Base-by-base conservation (phyloP, 1,284 basidiomycete species). In the Salmacisia buchloeana region DNA sequence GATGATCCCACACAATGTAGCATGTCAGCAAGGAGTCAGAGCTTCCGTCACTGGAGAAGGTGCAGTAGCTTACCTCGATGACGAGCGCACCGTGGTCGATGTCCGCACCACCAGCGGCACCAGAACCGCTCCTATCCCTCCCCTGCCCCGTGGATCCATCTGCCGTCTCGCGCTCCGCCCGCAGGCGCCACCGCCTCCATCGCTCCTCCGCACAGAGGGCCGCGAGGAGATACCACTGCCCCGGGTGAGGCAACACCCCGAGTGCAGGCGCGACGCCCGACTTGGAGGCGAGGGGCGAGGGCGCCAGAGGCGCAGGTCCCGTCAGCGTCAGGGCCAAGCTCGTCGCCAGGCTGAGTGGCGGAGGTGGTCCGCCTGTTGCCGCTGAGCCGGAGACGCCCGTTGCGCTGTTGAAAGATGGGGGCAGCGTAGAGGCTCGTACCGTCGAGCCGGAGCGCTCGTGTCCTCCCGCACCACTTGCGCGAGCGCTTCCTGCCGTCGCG, bases 171-270 rank as follows among this genome's bases (percentile, higher is more conserved):
- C 82, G 83, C 13, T 86, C 85, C 2, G 87, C 66, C 13, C 85
- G 84, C 18, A 82, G 82, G 60, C 88, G 73, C 77, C 88, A 94
- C 23, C 87, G 83, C 66, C 85, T 83, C 58, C 87, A 82, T 34
- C 93, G 83, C 68, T 86, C 83, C 69, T 92, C 87, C 0, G 91
- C 90, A 74, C 90, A 92, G 54, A 85, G 84, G 0, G 90, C 93
- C 0, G 91, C 90, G 80, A 89, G 86, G 76, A 91, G 91, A 78
- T 91, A 94, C 75, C 94, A 94, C 80, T 88, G 91, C 0, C 91
- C 92, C 0, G 92, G 89, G 75, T 93, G 90, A 70, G 93, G 90
- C 38, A 96, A 80, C 0, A 88, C 86, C 69, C 81, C 78, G 5
- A 80, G 59, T 2, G 27, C 49, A 12, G 49, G 49, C 31, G 49